A percentile compares a stretch with the other conserved stretches of the same genome.
These are phyloP conservation scores for Malassezia globosa DNA, from an alignment of 1,284 basidiomycete species.

Conservation along the genomic window DNA sequence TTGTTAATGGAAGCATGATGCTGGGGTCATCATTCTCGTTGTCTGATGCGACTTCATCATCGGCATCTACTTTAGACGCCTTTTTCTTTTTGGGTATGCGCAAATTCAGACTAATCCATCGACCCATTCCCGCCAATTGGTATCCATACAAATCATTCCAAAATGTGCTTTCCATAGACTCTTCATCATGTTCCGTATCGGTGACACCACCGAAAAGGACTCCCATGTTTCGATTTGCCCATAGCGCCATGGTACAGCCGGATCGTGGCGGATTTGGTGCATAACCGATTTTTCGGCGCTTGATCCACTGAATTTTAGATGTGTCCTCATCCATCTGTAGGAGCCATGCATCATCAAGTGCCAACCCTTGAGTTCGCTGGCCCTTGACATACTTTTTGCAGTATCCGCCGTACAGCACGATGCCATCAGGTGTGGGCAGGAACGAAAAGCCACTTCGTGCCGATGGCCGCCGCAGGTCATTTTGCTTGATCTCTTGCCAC, in stretches of 20 bases:
- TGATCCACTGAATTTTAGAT: conserved; percentile 62
- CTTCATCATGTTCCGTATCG: conserved; percentile 77
- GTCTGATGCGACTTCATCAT: conserved; percentile 19
- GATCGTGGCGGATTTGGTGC: conserved; percentile 49
- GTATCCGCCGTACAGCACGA: conserved; percentile 78
- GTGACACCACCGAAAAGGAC: conserved; percentile 82
- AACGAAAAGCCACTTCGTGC: conserved; percentile 64
- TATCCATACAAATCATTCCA: conserved; percentile 54
- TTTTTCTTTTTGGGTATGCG: conserved; percentile 53
- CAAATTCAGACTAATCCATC: conserved; percentile 68
- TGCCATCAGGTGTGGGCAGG: conserved; percentile 65
- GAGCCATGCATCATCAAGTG: conserved; percentile 83
- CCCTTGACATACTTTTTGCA: conserved; percentile 83
- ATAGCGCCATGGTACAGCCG: conserved; percentile 73
- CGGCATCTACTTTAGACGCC: conserved; percentile 16
- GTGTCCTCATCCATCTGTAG: conserved; percentile 53
- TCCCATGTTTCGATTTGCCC: conserved; percentile 58
- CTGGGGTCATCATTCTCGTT: conserved; percentile 50
- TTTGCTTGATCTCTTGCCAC: conserved; percentile 65
- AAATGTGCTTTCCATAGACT: conserved; percentile 57
- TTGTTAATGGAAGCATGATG: conserved; percentile 59
- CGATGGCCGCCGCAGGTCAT: conserved; percentile 33
- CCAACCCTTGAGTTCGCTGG: conserved; percentile 69
- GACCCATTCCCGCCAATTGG: conserved; percentile 63
- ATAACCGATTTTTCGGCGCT: conserved; percentile 66